These are phyloP conservation scores for Pulveroboletus sp. DNA, from an alignment of 768 basidiomycete species.

Conservation along the genomic window DNA sequence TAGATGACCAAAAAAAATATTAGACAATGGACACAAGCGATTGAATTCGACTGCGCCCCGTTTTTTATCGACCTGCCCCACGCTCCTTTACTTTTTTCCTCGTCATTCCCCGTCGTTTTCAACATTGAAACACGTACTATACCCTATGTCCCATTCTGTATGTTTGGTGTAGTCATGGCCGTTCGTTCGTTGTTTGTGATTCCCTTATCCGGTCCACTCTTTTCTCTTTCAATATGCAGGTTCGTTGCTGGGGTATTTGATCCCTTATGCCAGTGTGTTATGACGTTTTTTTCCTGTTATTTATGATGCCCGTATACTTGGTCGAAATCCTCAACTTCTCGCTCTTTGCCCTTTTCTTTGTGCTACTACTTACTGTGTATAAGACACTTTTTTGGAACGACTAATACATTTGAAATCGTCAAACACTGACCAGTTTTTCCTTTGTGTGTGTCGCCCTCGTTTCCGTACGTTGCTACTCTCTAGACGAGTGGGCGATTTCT, in stretches of 20 bases:
- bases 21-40: slow-evolving; percentile 2
- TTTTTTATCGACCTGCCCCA: not conserved
- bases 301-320: too few relatives aligned
- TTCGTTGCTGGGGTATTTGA: too few relatives aligned
- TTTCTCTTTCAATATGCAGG: not conserved
- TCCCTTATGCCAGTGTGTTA: not conserved
- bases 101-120: not conserved
- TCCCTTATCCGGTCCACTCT: not conserved
- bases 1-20: not conserved
- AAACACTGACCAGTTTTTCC: too few relatives aligned
- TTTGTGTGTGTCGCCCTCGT: too few relatives aligned
- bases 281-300: not conserved
- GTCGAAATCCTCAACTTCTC: too few relatives aligned
- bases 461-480: too few relatives aligned
- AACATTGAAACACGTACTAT: not conserved
- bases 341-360: too few relatives aligned
- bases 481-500: too few relatives aligned
- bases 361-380: too few relatives aligned
- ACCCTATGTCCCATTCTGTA: not conserved
- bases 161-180: slow-evolving; percentile 1
- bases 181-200: slow-evolving; percentile 1
- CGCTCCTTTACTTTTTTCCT: not conserved
- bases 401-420: too few relatives aligned
- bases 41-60: not conserved
- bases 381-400: too few relatives aligned